Base-by-base conservation (phyloP, 2,329 filamentous ascomycete species). In the Fusarium sp. region DNA sequence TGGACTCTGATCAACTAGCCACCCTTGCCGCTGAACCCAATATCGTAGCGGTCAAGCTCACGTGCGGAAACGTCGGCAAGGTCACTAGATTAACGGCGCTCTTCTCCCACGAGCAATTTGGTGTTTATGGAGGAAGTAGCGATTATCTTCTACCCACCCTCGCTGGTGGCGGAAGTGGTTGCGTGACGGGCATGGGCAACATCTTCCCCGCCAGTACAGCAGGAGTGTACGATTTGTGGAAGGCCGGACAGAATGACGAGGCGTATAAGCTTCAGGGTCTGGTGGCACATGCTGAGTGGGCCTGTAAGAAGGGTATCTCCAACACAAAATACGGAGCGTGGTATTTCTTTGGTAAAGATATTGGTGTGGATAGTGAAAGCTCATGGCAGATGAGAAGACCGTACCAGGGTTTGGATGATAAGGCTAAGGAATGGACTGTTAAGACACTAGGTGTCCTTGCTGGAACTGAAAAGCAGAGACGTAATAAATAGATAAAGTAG, bases 11-110 rank as follows among this genome's bases (percentile, higher is more conserved):
- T 72, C 78, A 84, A 66, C 85, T 91, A 70, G 80, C 88, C 51
- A 81, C 84, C 58, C 78, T 91, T 52, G 81, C 89, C 25, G 77
- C 84, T 28, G 89, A 91, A 72, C 85, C 87, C 39, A 91, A 91
- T 73, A 91, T 92, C 62, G 86, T 88, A 46, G 90, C 90, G 57
- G 88, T 88, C 75, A 91, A 91, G 78, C 81, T 91, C 43, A 91
- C 89, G 1, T 91, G 88, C 71, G 89, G 89, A 51, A 91, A 91
- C 74, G 90, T 89, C 16, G 89, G 89, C 62, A 91, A 91, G 76
- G 81, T 91, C 65, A 91, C 90, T 52, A 89, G 81, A 74, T 84
- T 86, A 68, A 88, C 79, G 39, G 73, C 78, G 42, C 74, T 79
- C 26, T 82, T 80, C 21, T 70, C 66, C 0, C 80, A 78, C 4